A percentile compares a stretch with the other conserved stretches of the same genome.
Conservation (phyloP, 2,329 filamentous ascomycete species). For the Ascochyta fabae region DNA sequence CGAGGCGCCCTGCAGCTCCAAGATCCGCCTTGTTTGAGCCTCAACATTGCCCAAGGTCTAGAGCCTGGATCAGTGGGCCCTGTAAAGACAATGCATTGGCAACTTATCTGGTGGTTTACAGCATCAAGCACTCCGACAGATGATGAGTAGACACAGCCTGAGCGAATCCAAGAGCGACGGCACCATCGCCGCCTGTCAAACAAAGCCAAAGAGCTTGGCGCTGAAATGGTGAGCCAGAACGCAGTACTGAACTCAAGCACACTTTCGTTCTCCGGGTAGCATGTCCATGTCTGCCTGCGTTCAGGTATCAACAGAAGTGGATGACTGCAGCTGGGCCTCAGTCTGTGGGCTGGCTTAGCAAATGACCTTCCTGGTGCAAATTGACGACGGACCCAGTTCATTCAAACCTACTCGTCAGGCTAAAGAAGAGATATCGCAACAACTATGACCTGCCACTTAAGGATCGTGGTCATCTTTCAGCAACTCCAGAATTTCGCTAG, state of each 20-base stretch:
- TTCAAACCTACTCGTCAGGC: background rate
- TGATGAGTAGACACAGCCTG: no score
- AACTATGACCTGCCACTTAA: background rate
- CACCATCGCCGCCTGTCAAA: no score
- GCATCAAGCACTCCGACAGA: no score
- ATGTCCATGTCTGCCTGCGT: no score
- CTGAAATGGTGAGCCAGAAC: no score
- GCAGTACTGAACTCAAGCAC: no score
- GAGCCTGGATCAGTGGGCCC: background rate
- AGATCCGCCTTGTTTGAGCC: conserved; percentile 15
- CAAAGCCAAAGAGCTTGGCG: no score
- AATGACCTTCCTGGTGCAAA: background rate
- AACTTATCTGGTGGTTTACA: background rate
- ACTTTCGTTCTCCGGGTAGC: no score
- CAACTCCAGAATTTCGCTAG: conserved; percentile 1
- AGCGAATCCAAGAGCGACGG: no score
- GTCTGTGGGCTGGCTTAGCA: no score
- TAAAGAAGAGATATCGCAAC: background rate
- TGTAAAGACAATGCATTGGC: background rate
- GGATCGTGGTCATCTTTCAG: background rate
- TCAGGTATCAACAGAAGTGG: no score
- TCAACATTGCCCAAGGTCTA: background rate
- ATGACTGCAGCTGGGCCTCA: no score
- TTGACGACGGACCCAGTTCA: background rate
- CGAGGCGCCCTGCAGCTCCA: conserved; percentile 2